Evolutionary conservation across 805 yeast species (phyloP), one percentile per base, ranked within the genome.

Genomic region (Saccharomycopsis fodiens): DNA sequence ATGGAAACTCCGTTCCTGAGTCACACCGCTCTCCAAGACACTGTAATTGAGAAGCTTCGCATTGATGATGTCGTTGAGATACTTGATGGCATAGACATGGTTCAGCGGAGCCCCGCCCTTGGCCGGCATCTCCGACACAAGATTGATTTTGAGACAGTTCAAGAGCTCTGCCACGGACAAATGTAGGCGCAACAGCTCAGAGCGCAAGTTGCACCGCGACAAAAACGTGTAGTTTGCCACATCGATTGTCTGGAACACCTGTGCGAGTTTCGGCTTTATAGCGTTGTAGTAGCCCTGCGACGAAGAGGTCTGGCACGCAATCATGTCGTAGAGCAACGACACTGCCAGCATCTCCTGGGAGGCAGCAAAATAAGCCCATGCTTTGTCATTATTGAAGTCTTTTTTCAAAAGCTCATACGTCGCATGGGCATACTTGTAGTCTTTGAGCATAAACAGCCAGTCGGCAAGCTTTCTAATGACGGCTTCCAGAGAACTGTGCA

Each of bases 381-480:
- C 86, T 62, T 80, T 83, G 56, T 83, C 93, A 48, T 76, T 74
- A 34, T 76, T 67, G 53, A 81, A 81, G 59, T 89, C 96, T 56
- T 83, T 82, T 49, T 82, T 81, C 32, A 87, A 70, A 42, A 85
- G 60, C 49, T 91, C 97, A 59, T 91, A 91, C 1, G 87, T 83
- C 1, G 84, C 69, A 57, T 83, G 82, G 2, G 97, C 93, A 47
- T 77, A 79, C 59, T 81, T 80, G 68, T 83, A 91, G 65, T 93
- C 96, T 31, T 88, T 75, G n/a, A 89, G 64, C 79, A 93, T 85
- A 56, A 91, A 78, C 4, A 88, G 79, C 86, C 95, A 86, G 60
- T 93, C 98, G 0, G 95, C 97, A 22, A 91, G 66, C 57, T 84
- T 82, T 42, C 97, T 69, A 22, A 88, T 70, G 36, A 76, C 70